Conservation (phyloP, 768 basidiomycete species). For the Trametes villosa region DNA sequence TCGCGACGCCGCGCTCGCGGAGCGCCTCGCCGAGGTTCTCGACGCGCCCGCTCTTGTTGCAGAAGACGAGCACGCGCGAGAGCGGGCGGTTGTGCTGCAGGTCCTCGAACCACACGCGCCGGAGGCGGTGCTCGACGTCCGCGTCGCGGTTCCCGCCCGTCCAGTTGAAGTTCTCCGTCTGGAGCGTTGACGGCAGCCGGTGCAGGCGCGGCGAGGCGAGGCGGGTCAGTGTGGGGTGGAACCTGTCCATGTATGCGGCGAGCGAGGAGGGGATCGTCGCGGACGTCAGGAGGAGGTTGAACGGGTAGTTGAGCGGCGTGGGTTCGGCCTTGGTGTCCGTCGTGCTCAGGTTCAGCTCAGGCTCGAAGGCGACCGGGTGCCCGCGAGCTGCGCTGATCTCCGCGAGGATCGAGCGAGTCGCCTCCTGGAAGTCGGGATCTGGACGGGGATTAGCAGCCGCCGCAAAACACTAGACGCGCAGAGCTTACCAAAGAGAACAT, state of each 20-base stretch:
- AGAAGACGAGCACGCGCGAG: slow-evolving; percentile 81
- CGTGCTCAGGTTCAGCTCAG: slow-evolving; percentile 22
- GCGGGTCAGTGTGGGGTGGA: slow-evolving; percentile 69
- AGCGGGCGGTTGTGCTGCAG: slow-evolving; percentile 35
- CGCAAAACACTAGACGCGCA: too few species aligned
- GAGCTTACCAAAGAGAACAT: slow-evolving; percentile 80
- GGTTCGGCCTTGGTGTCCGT: slow-evolving; percentile 2
- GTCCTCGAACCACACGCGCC: slow-evolving; percentile 77
- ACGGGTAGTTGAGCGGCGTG: slow-evolving; percentile 60
- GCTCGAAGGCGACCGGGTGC: slow-evolving; percentile 41
- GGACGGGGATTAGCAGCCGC: not conserved
- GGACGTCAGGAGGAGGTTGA: slow-evolving; percentile 80
- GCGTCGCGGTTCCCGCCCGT: slow-evolving; percentile 80
- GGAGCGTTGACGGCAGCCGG: slow-evolving; percentile 69
- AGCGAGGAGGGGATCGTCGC: slow-evolving; percentile 87
- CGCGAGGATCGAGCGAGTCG: slow-evolving; percentile 69
- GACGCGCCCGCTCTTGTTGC: slow-evolving; percentile 76
- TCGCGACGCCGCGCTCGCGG: slow-evolving; percentile 60
- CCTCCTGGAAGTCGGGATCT: slow-evolving; percentile 85
- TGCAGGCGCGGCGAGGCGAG: slow-evolving; percentile 83
- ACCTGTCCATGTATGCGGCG: slow-evolving; percentile 59
- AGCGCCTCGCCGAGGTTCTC: slow-evolving; percentile 63
- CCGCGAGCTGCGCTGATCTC: slow-evolving; percentile 70
- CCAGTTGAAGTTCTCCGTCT: slow-evolving; percentile 75
- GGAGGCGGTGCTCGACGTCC: slow-evolving; percentile 77